Conservation (phyloP, 2,329 filamentous ascomycete species). For the Alternaria infectoria region DNA sequence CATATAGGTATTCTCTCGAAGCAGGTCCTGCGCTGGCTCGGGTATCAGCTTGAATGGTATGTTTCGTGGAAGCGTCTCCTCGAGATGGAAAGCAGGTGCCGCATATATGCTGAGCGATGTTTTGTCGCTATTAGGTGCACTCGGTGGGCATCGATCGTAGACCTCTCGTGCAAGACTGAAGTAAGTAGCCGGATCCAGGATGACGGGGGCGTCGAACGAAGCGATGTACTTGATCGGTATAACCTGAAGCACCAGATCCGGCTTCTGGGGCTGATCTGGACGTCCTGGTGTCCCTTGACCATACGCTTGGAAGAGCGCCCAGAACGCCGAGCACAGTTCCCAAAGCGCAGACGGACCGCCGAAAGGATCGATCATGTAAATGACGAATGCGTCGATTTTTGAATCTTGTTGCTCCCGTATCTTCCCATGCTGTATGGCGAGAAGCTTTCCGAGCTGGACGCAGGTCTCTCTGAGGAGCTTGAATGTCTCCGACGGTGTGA, state of each 20-base stretch:
- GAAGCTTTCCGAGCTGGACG: slow-evolving; percentile 50
- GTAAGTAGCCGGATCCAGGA: slow-evolving; percentile 67
- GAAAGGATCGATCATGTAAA: slow-evolving; percentile 78
- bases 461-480: slow-evolving; percentile 45
- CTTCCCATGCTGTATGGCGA: slow-evolving; percentile 42
- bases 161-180: slow-evolving; percentile 72
- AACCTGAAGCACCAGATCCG: slow-evolving; percentile 78
- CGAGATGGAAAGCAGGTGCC: slow-evolving; percentile 74
- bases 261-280: slow-evolving; percentile 34
- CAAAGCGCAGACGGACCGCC: slow-evolving; percentile 63
- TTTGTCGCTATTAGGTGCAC: slow-evolving; percentile 40
- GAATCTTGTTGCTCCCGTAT: slow-evolving; percentile 48
- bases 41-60: slow-evolving; percentile 77
- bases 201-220: slow-evolving; percentile 65
- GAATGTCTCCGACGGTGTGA: slow-evolving; percentile 32
- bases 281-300: slow-evolving; percentile 56
- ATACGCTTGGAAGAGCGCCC: slow-evolving; percentile 72
- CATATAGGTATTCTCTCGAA: slow-evolving; percentile 80
- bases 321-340: slow-evolving; percentile 77
- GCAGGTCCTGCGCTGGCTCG: slow-evolving; percentile 72
- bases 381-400: slow-evolving; percentile 66
- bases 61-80: slow-evolving; percentile 70
- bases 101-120: slow-evolving; percentile 60
- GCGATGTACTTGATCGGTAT: slow-evolving; percentile 73
- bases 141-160: slow-evolving; percentile 74